Percentiles rank a stretch among this genome's conserved stretches.
Conservation (phyloP, 1,284 basidiomycete genomes). For the Takashimella koratensis region DNA sequence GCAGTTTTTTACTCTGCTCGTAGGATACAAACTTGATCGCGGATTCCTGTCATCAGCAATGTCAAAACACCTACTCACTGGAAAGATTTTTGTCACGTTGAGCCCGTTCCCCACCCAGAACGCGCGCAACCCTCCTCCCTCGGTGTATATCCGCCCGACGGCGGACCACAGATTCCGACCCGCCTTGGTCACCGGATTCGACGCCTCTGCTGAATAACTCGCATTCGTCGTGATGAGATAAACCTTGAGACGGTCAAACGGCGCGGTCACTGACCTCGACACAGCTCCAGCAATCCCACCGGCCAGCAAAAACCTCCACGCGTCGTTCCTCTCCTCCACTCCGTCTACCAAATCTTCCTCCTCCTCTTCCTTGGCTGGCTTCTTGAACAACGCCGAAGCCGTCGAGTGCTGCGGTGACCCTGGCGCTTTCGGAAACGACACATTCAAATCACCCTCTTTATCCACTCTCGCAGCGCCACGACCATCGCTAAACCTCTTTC, state of each 20-base stretch:
- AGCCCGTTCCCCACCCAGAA: constrained; percentile 80
- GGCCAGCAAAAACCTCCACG: constrained; percentile 84
- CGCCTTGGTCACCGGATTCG: constrained; percentile 48
- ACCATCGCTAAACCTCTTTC: constrained; percentile 66
- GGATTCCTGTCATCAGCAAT: constrained; percentile 58
- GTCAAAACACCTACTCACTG: constrained; percentile 45
- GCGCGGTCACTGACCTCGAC: constrained; percentile 92
- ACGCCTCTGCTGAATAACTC: too few relatives aligned
- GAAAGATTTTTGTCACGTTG: constrained; percentile 79
- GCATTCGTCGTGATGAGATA: constrained; percentile 81
- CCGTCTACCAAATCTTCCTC: constrained; percentile 59
- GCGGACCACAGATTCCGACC: constrained; percentile 68
- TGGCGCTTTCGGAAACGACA: constrained; percentile 44
- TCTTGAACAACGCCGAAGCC: constrained; percentile 34
- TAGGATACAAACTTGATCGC: constrained; percentile 98
- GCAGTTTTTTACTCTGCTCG: constrained; percentile 90
- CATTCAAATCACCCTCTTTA: constrained; percentile 68
- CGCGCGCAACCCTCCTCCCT: constrained; percentile 76
- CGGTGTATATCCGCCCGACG: constrained; percentile 71
- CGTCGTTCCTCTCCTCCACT: constrained; percentile 66
- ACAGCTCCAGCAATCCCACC: constrained; percentile 94
- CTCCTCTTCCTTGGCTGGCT: constrained; percentile 57
- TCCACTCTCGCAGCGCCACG: constrained; percentile 72
- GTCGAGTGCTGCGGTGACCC: constrained; percentile 19
- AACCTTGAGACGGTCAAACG: constrained; percentile 94